Percentiles rank a stretch among this genome's conserved stretches.
Evolutionary conservation across 176 grass and related monocot species (phyloP).

Genomic region (Lolium multiflorum): DNA sequence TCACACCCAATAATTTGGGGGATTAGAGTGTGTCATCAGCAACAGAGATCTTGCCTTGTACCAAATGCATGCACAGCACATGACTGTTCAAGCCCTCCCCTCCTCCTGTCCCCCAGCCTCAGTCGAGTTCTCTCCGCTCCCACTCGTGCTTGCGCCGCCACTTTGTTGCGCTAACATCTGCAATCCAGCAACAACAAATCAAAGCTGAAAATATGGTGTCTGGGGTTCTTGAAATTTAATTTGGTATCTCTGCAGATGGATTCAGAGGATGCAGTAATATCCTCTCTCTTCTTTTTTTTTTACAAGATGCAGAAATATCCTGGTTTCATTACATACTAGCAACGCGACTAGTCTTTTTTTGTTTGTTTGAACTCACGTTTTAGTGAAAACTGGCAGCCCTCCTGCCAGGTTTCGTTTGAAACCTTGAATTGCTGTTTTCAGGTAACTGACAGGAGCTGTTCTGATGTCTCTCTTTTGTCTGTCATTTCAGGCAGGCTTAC

Average conservation of each 20-base stretch:
- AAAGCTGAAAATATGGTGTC: not conserved
- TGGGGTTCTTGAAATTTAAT: not conserved
- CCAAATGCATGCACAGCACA: not conserved
- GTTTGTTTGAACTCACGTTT: not conserved
- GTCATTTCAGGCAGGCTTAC: conserved; percentile 38
- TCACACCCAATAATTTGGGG: not conserved
- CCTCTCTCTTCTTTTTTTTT: too few species aligned
- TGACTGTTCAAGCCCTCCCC: conserved; percentile 20
- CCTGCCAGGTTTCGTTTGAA: not conserved
- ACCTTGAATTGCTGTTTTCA: not conserved
- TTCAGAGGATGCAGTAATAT: not conserved
- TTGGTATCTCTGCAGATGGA: not conserved
- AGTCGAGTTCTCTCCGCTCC: not conserved
- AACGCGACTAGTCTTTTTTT: not conserved
- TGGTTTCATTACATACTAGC: not conserved
- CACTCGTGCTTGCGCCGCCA: conserved; percentile 22
- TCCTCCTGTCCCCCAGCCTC: not conserved
- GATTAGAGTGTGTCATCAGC: not conserved
- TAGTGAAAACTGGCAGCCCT: not conserved
- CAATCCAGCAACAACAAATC: conserved; percentile 34
- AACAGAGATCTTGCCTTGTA: not conserved
- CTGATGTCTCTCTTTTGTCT: not conserved
- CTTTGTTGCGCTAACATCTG: conserved; percentile 44
- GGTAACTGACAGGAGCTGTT: not conserved
- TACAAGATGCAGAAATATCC: not conserved